Base-by-base conservation (phyloP, 2,329 filamentous ascomycete species). In the Mycocentrospora acerina region DNA sequence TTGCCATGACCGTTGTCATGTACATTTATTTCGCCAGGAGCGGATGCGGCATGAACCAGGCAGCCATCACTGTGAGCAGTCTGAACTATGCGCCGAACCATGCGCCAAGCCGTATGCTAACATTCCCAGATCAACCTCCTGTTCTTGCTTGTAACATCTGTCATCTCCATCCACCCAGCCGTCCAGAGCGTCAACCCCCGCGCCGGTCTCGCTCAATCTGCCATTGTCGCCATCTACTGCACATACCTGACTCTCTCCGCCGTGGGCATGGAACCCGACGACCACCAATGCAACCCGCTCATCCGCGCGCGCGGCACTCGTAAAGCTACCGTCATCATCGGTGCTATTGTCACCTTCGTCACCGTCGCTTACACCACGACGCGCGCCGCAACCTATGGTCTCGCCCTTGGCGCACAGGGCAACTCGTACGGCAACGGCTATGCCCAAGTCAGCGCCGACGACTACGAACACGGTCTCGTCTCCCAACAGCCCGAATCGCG, bases 281-380 rank as follows among this genome's bases (percentile, higher is more conserved):
- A 96, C 73, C 85, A 88, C 56, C 80, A 88, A 51, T 98, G 93
- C 80, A 98, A 98, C 69, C 93, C 93, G 7, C 78, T 98, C 22
- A 77, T 96, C 45, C 83, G 81, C 36, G 90, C 90, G 7, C 86
- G 87, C 46, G 90, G 88, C 44, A 93, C 91, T 8, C 82, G 93
- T 46, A 94, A 87, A 7, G 93, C 90, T 2, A 95, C 90, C 18
- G 83, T 97, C 43, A 82, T 98, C 32, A 81, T 98, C 48, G 93
- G 93, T 44, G 93, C 93, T 19, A 85, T 98, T 49, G 88, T 95
- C 37, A 98, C 93, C 9, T 95, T 98, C 81, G 78, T 96, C 33
- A 97, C 93, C 1, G 88, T 97, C 36, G 93, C 93, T 7, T 98
- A 97, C 71, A 98, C 93, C 4, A 98, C 93, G 3, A 98, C 93